Evolutionary conservation across 2,329 filamentous ascomycete species (phyloP), one percentile per base, ranked within the genome.

Genomic region (Fusarium sp.): DNA sequence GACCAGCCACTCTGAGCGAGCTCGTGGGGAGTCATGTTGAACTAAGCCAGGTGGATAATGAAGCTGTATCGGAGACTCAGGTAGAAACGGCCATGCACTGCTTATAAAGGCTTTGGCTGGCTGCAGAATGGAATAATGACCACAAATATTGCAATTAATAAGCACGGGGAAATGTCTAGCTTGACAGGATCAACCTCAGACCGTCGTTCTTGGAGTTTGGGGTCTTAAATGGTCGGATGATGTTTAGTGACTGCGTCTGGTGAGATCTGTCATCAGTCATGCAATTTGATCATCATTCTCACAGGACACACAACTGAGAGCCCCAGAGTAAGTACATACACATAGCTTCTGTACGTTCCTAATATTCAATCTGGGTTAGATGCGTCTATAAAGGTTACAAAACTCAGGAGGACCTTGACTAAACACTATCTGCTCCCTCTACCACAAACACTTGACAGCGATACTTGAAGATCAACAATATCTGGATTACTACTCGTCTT

Each of bases 1-100:
- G 71, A 77, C 77, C 80, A 83, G 15, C 81, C 81, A 52, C 83
- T 78, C 4, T 29, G 32, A 0, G 44, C 12, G 12, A 63, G 32
- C 6, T 46, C 60, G 3, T 28, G 8, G 2, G 12, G 2, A 7
- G 1, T 36, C 60, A 64, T 63, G 4, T 11, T 59, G 31, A 4
- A 0, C 6, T 2, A 3, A 26, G 24, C 13, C 12, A 7, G n/a
- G 15, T 29, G 15, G 31, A 19, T 10, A 10, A 24, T 24, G 11
- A 10, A 5, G 11, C 11, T 22, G 15, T 36, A 2, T 36, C 35
- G 3, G 7, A 36, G 8, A 19, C 3, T 36, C 6, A 22, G 15
- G 19, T 12, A 36, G 5, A 5, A 38, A 24, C 8, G 10, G 7
- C 9, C 3, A 22, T 9, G 19, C 12, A 7, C 2, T 2, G 9